Conservation (phyloP, 176 grass and related monocot species). For the Microstegium vimineum region DNA sequence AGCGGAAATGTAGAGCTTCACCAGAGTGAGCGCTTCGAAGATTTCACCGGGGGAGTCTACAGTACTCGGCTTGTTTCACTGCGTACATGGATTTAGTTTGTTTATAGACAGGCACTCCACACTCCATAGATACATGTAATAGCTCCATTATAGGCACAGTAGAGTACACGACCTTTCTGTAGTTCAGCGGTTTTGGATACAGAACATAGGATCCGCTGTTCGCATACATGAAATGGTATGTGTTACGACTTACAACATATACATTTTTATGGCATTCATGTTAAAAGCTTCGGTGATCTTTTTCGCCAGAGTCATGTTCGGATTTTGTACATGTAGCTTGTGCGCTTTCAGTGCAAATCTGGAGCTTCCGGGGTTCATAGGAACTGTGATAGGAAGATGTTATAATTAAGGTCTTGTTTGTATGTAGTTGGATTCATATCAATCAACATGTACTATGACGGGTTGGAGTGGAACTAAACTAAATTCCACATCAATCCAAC, state of each 20-base stretch:
- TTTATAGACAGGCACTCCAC: not conserved
- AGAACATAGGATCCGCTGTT: not conserved
- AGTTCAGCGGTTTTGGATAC: not conserved
- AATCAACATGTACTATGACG: too few relatives aligned
- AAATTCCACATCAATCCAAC: too few relatives aligned
- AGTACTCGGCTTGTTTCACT: not conserved
- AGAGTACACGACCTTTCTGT: not conserved
- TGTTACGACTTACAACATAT: not conserved
- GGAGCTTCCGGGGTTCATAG: not conserved
- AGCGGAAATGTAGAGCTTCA: conserved; percentile 30
- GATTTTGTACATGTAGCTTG: not conserved
- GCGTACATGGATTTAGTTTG: not conserved
- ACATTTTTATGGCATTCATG: not conserved
- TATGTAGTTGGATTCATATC: too few relatives aligned
- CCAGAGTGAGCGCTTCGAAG: conserved; percentile 43
- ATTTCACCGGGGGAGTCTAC: conserved; percentile 44
- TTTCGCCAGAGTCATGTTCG: not conserved
- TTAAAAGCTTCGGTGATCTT: not conserved
- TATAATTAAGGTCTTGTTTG: too few relatives aligned
- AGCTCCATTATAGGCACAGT: not conserved
- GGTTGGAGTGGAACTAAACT: too few relatives aligned
- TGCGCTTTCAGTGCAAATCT: not conserved
- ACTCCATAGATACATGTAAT: conserved; percentile 16
- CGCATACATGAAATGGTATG: not conserved
- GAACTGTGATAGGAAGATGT: not conserved